These are phyloP conservation scores for Plasmodium fragile DNA, from an alignment of 169 alveolate species.

Conservation along the genomic window DNA sequence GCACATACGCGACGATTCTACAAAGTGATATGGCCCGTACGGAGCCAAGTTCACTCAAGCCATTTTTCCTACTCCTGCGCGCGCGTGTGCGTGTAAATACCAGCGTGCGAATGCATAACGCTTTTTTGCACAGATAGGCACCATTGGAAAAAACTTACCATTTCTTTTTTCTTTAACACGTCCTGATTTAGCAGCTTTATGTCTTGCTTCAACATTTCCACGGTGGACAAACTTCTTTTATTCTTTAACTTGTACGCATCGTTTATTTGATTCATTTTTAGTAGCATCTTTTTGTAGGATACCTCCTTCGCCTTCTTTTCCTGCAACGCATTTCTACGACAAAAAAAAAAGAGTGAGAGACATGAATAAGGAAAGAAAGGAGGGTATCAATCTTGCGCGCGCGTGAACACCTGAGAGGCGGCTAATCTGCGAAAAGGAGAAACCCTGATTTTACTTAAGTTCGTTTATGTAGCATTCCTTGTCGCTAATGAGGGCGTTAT, in stretches of 20 bases:
- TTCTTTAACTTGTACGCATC: slow-evolving; percentile 69
- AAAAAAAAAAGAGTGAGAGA: slow-evolving; percentile 10
- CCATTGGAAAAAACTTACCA: slow-evolving; percentile 41
- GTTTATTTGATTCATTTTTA: slow-evolving; percentile 75
- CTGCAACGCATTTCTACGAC: slow-evolving; percentile 37
- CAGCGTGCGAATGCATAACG: background rate
- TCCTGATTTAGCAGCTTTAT: slow-evolving; percentile 55
- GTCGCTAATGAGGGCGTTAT: slow-evolving; percentile 25
- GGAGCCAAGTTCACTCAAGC: background rate
- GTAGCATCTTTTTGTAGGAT: slow-evolving; percentile 63
- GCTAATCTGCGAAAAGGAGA: background rate
- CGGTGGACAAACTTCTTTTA: slow-evolving; percentile 74
- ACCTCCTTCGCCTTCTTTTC: slow-evolving; percentile 63
- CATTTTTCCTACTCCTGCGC: background rate
- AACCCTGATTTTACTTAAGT: slow-evolving; percentile 22
- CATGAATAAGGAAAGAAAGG: background rate
- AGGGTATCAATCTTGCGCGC: background rate
- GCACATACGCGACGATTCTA: background rate
- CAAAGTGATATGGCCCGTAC: background rate
- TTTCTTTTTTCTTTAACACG: slow-evolving; percentile 64
- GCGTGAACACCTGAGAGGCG: background rate
- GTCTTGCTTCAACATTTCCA: slow-evolving; percentile 65
- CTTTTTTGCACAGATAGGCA: background rate
- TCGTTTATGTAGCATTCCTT: slow-evolving; percentile 57
- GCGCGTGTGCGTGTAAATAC: background rate